Evolutionary conservation across 805 yeast species (phyloP), one percentile per base, ranked within the genome.

Genomic region (Saccharomycopsis sp.): DNA sequence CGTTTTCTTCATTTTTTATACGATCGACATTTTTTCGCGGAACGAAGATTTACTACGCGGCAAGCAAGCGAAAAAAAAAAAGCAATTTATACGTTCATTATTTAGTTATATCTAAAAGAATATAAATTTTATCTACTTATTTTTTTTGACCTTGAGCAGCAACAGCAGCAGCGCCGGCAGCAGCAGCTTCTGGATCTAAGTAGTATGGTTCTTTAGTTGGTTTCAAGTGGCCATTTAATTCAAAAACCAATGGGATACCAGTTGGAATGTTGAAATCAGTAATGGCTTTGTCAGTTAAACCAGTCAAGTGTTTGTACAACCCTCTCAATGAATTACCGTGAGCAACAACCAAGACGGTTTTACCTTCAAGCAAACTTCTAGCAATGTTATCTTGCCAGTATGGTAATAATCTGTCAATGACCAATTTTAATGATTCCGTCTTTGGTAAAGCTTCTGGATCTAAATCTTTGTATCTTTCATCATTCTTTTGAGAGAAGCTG

Each of bases 111-210:
- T n/a, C n/a, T n/a, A n/a, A n/a, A n/a, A n/a, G n/a, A n/a, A n/a
- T n/a, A n/a, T n/a, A n/a, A n/a, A n/a, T n/a, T n/a, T n/a, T n/a
- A 26, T 26, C 8, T 6, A 31, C 23, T 50, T 65, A 70, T 58
- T 75, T 75, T 73, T 77, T 78, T 65, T 74, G 74, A 67, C 97
- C 97, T 75, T 89, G 97, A 60, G 86, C 86, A 60, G 97, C 97
- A 59, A 89, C 97, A 51, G 96, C 96, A 63, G 97, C 97, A 56
- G 97, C 97, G 77, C 97, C 97, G 45, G 96, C 96, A 54, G 89
- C 96, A 62, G 97, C 97, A 62, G 97, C 97, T 74, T 87, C 97
- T 61, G 97, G 97, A 73, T 89, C 97, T 71, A 89, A 82, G 81
- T 89, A 89, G 79, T 89, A 87, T 59, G 94, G 80, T 57, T 87